Conservation (phyloP, 371 early-diverging fungal genomes). For the Dichotomocladium elegans region DNA sequence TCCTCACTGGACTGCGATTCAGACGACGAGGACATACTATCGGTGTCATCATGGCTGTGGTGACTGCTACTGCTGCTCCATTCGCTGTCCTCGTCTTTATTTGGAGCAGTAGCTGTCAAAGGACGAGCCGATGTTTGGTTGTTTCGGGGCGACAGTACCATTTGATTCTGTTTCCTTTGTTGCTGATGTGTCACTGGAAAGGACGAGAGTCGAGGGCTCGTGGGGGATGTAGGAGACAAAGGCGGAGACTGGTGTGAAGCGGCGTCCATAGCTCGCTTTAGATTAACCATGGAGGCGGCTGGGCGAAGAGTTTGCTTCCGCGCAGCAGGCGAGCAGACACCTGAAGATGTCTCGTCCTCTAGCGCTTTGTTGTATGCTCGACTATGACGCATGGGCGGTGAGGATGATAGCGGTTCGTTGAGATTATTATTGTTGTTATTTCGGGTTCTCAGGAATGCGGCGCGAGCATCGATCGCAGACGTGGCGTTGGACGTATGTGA, state of each 20-base stretch:
- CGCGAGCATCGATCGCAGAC: neutral
- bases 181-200: too few species aligned
- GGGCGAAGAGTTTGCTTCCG: constrained; percentile 17
- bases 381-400: too few species aligned
- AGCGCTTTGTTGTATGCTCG: neutral
- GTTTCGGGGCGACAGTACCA: neutral
- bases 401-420: neutral
- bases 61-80: neutral
- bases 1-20: neutral
- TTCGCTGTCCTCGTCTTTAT: constrained; percentile 4
- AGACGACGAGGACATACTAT: neutral
- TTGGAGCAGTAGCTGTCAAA: neutral
- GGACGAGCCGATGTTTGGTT: too few species aligned
- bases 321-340: too few species aligned
- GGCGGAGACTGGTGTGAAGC: constrained; percentile 6
- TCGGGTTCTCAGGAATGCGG: neutral
- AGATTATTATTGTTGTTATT: neutral
- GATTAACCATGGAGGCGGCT: constrained; percentile 17
- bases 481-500: constrained; percentile 11
- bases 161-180: too few species aligned
- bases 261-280: neutral
- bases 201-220: too few species aligned
- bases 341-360: neutral
- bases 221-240: constrained; percentile 7
- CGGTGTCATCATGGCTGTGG: neutral